These are phyloP conservation scores for Reticulascus tulasneorum DNA, from an alignment of 2,329 filamentous ascomycete species.

Conservation along the genomic window DNA sequence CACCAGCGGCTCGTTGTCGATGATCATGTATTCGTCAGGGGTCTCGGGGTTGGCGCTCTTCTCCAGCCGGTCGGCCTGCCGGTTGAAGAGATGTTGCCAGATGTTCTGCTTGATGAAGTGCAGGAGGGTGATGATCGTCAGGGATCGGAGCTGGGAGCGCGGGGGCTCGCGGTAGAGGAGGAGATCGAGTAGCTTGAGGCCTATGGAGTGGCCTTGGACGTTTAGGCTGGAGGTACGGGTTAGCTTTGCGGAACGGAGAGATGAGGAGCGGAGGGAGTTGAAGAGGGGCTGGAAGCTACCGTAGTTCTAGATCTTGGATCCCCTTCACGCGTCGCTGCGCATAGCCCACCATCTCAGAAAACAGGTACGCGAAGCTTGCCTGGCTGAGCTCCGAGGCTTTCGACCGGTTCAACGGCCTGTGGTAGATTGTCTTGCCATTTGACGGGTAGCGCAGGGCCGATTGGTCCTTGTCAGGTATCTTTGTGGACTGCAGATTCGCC, in stretches of 20 bases:
- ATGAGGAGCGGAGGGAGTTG: background rate
- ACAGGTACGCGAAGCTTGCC: conserved; percentile 91
- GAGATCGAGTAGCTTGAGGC: conserved; percentile 90
- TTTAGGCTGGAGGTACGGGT: conserved; percentile 61
- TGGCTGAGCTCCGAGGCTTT: conserved; percentile 87
- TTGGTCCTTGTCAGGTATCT: conserved; percentile 42
- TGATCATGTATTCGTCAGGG: conserved; percentile 97
- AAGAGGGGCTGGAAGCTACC: conserved; percentile 45
- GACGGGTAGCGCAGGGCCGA: conserved; percentile 79
- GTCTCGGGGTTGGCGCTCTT: conserved; percentile 77
- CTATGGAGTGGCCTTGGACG: conserved; percentile 86
- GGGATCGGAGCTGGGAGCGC: conserved; percentile 70
- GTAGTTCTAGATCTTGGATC: conserved; percentile 88
- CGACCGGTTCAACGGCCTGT: conserved; percentile 86
- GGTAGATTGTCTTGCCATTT: conserved; percentile 96
- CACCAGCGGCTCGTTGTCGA: conserved; percentile 94
- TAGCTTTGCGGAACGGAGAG: conserved; percentile 5
- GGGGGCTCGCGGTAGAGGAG: conserved; percentile 78
- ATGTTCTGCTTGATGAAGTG: conserved; percentile 92
- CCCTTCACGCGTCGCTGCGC: conserved; percentile 87
- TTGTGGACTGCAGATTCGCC: conserved; percentile 47
- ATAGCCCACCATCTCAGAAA: conserved; percentile 94
- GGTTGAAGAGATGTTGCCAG: conserved; percentile 88
- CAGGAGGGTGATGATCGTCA: conserved; percentile 83
- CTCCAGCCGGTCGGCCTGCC: conserved; percentile 88